phyloP scores from a whole-genome alignment of 2,329 filamentous ascomycete species.

The Neofusicoccum umdonicola region DNA sequence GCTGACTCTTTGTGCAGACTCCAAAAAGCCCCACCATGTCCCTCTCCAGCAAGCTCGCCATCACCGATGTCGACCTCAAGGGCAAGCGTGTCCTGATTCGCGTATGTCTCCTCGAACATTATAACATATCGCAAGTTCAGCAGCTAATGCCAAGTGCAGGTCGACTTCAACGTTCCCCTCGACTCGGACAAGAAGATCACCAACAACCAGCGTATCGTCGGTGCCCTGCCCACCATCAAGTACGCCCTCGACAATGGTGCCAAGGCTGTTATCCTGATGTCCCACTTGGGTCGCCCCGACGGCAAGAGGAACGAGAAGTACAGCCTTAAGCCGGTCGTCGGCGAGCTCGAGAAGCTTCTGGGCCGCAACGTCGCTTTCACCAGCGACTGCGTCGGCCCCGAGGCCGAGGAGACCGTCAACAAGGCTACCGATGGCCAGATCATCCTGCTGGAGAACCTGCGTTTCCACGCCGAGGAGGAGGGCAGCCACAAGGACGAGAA shows the following conservation, averaged over 20 bases:
- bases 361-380: constrained; percentile 83
- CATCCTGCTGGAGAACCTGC: constrained; percentile 92
- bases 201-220: constrained; percentile 97
- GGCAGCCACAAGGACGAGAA: constrained; percentile 90
- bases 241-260: constrained; percentile 86
- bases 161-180: constrained; percentile 99
- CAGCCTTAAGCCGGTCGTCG: constrained; percentile 86
- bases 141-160: constrained; percentile 52
- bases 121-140: not conserved
- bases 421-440: constrained; percentile 78
- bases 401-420: constrained; percentile 87
- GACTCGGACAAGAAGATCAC: constrained; percentile 90
- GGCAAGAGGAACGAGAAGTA: constrained; percentile 89
- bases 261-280: constrained; percentile 95
- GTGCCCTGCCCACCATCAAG: constrained; percentile 92
- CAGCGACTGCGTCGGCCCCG: constrained; percentile 82
- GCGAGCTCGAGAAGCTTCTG: constrained; percentile 88
- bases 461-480: constrained; percentile 98
- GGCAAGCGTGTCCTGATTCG: constrained; percentile 97
- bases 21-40: constrained; percentile 64
- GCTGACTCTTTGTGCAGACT: not conserved
- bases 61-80: constrained; percentile 95
- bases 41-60: constrained; percentile 96
- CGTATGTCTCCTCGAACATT: constrained; percentile 56
- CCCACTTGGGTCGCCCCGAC: constrained; percentile 93